Percentiles rank a stretch among this genome's conserved stretches.
These are phyloP conservation scores for Russula olivacea DNA, from an alignment of 768 basidiomycete genomes.

Conservation along the genomic window DNA sequence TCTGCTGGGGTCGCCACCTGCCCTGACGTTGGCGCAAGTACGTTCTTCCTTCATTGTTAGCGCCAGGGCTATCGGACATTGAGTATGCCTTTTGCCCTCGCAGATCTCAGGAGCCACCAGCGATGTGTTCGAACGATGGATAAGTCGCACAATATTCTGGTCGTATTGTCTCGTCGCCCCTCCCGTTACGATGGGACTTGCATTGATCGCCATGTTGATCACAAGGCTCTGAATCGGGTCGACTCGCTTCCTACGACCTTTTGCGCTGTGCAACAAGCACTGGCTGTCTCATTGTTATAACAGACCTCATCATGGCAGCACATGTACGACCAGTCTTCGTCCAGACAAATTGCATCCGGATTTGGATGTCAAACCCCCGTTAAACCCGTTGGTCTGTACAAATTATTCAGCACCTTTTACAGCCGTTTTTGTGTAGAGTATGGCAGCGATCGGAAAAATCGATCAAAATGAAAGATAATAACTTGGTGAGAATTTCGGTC, in stretches of 20 bases:
- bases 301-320: background rate
- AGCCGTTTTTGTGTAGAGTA: too few relatives aligned
- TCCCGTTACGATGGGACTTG: conserved; percentile 68
- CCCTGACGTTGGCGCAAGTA: conserved; percentile 59
- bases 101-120: conserved; percentile 81
- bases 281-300: background rate
- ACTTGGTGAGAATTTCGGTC: too few relatives aligned
- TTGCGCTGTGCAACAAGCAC: background rate
- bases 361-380: background rate
- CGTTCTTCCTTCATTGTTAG: background rate
- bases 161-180: conserved; percentile 85
- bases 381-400: background rate
- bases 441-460: too few relatives aligned
- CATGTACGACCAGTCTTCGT: background rate
- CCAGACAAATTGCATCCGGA: background rate
- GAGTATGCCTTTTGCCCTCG: background rate
- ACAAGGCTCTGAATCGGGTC: conserved; percentile 39
- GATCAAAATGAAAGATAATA: too few relatives aligned
- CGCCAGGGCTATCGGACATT: conserved; percentile 26
- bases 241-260: background rate
- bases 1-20: conserved; percentile 76
- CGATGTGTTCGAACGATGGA: conserved; percentile 85
- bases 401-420: background rate
- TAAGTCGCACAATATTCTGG: conserved; percentile 90
- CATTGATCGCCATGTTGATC: conserved; percentile 65